Evolutionary conservation across 2,329 filamentous ascomycete genomes (phyloP).

Genomic region (Xylariaceae sp.): DNA sequence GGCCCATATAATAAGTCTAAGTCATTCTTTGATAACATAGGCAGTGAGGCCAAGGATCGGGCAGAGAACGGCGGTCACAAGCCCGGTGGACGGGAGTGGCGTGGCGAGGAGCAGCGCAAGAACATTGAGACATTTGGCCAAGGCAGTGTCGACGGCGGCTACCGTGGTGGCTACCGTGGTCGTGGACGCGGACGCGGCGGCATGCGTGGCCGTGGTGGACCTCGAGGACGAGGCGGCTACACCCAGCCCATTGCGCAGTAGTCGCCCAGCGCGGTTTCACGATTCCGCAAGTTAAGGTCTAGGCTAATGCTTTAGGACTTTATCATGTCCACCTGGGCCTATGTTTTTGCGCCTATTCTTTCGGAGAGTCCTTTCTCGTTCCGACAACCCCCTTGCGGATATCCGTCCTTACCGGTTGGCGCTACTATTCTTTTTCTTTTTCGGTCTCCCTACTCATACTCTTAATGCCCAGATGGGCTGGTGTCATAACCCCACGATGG

Average conservation of each 20-base stretch:
- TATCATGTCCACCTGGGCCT: background rate
- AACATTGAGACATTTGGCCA: slow-evolving; percentile 98
- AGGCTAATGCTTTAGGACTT: background rate
- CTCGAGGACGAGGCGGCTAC: slow-evolving; percentile 33
- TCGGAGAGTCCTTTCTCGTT: background rate
- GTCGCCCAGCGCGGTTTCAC: background rate
- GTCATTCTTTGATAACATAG: slow-evolving; percentile 98
- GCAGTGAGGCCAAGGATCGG: slow-evolving; percentile 85
- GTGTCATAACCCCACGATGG: background rate
- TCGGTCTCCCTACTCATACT: background rate
- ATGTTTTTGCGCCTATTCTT: background rate
- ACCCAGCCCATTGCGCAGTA: slow-evolving; percentile 24
- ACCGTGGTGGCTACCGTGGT: slow-evolving; percentile 71
- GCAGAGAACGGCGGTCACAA: slow-evolving; percentile 64
- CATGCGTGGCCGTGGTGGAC: slow-evolving; percentile 42
- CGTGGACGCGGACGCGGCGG: slow-evolving; percentile 58
- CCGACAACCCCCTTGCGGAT: background rate
- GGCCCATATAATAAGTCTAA: slow-evolving; percentile 76
- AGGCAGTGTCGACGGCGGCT: slow-evolving; percentile 81
- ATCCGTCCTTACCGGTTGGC: background rate
- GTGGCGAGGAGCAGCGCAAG: slow-evolving; percentile 86
- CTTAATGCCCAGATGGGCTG: background rate
- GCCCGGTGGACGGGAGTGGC: slow-evolving; percentile 79
- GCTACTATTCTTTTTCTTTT: background rate
- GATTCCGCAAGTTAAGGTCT: background rate